Percentiles rank a stretch among this genome's conserved stretches.
Evolutionary conservation across 352 stramenopile genomes (phyloP).

Genomic region (Phytophthora podocarpi): DNA sequence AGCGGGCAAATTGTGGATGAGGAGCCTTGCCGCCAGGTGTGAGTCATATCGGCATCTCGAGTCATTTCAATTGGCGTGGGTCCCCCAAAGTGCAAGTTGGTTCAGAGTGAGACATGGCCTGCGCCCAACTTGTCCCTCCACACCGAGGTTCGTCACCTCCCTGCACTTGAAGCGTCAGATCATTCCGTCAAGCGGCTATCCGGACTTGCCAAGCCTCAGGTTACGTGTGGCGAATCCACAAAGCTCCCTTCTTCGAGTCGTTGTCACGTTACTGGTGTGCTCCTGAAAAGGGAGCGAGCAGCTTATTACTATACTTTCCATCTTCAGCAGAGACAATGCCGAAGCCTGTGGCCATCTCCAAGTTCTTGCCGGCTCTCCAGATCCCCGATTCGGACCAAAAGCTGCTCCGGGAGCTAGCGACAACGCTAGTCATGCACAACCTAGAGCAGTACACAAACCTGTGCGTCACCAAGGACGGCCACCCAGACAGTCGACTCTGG

Average conservation of each 20-base stretch:
- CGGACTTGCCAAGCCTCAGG: no score
- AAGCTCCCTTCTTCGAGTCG: neutral
- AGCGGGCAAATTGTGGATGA: no score
- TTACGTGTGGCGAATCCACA: neutral
- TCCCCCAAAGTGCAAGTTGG: no score
- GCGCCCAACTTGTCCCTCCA: no score
- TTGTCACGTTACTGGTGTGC: no score
- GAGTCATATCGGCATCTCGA: no score
- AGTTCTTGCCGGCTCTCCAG: conserved; percentile 33
- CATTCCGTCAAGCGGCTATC: no score
- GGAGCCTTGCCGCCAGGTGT: no score
- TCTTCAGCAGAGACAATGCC: conserved; percentile 24
- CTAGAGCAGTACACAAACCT: conserved; percentile 35
- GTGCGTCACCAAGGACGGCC: conserved; percentile 33
- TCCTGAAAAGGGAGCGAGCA: conserved; percentile 1
- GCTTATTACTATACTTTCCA: conserved; percentile 18
- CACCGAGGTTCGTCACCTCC: no score
- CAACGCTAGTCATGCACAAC: conserved; percentile 37
- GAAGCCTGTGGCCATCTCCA: conserved; percentile 29
- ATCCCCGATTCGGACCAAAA: conserved; percentile 28
- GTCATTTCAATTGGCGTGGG: no score
- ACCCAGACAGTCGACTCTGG: conserved; percentile 37
- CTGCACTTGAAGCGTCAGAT: no score
- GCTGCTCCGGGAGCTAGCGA: conserved; percentile 30
- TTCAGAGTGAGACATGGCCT: no score